Percentiles rank a stretch among this genome's conserved stretches.
phyloP scores from a whole-genome alignment of 225 moss, liverwort and hornwort genomes.

The Polytrichum formosum region DNA sequence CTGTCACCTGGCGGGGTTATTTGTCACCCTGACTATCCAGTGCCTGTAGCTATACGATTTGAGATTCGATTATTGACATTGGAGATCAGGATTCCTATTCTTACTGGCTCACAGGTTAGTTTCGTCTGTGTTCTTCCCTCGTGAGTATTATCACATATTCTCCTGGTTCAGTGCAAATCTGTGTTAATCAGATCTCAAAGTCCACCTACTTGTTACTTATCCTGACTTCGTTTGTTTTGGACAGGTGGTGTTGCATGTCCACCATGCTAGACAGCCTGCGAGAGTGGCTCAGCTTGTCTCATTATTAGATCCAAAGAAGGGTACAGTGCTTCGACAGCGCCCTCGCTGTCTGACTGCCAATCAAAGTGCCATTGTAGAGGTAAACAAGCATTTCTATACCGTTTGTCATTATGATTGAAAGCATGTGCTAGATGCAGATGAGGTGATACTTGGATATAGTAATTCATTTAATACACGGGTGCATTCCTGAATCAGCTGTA shows the following conservation, averaged over 20 bases:
- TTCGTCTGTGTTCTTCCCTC: not conserved
- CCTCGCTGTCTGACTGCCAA: conserved; percentile 90
- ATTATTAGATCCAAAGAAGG: conserved; percentile 90
- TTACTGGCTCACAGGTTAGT: conserved; percentile 80
- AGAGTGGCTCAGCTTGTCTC: conserved; percentile 72
- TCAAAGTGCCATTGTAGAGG: conserved; percentile 95
- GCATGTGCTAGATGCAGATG: no score
- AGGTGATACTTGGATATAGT: no score
- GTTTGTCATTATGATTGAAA: conserved; percentile 1
- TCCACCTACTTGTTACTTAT: no score
- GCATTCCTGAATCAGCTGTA: no score
- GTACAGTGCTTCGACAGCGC: conserved; percentile 67
- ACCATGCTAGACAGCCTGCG: conserved; percentile 80
- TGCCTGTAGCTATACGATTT: conserved; percentile 73
- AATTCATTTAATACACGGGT: no score
- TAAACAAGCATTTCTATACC: conserved; percentile 17
- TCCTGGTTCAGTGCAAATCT: not conserved
- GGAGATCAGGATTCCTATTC: conserved; percentile 71
- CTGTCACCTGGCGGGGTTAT: conserved; percentile 71
- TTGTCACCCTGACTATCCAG: conserved; percentile 92
- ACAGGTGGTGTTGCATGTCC: conserved; percentile 86
- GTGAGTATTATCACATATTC: not conserved
- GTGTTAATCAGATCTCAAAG: no score
- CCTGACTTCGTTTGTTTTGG: not conserved
- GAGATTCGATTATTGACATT: conserved; percentile 80